Evolutionary conservation across 352 stramenopile genomes (phyloP).

Genomic region (Pythium myriotylum): DNA sequence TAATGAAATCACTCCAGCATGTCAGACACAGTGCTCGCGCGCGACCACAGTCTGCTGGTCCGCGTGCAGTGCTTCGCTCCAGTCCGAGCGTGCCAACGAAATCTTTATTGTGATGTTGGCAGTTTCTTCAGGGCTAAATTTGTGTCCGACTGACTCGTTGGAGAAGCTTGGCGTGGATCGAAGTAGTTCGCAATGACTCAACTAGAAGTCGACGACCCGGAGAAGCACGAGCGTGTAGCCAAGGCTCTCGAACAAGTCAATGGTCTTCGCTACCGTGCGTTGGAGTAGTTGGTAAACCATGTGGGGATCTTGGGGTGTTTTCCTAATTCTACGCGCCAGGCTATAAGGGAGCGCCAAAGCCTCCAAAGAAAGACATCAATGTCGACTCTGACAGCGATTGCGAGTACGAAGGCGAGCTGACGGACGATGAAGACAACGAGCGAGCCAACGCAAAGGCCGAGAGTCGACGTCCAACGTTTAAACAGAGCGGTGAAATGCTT

Average conservation of each 20-base stretch:
- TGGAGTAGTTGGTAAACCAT: too few species aligned
- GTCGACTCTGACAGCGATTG: constrained; percentile 38
- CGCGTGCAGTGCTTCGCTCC: constrained; percentile 2
- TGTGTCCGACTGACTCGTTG: too few species aligned
- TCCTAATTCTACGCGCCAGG: constrained; percentile 28
- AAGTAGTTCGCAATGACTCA: neutral
- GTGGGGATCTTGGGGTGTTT: too few species aligned
- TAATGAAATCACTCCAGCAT: constrained; percentile 51
- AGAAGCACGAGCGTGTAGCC: constrained; percentile 62
- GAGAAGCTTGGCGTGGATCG: too few species aligned
- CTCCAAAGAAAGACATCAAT: constrained; percentile 23
- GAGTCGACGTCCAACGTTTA: neutral
- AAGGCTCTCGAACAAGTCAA: constrained; percentile 77
- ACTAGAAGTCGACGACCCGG: constrained; percentile 24
- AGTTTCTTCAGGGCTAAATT: neutral
- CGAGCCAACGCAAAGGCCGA: constrained; percentile 13
- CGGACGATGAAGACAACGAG: constrained; percentile 17
- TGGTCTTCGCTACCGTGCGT: constrained; percentile 60
- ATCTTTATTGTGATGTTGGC: constrained; percentile 25
- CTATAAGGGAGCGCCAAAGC: constrained; percentile 41
- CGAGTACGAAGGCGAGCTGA: constrained; percentile 3
- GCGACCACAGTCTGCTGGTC: constrained; percentile 46
- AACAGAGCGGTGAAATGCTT: constrained; percentile 17
- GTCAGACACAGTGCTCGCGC: constrained; percentile 42
- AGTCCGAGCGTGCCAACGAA: constrained; percentile 18